phyloP scores from a whole-genome alignment of 108 stramenopile species.

The Nitzschia inconspicua region DNA sequence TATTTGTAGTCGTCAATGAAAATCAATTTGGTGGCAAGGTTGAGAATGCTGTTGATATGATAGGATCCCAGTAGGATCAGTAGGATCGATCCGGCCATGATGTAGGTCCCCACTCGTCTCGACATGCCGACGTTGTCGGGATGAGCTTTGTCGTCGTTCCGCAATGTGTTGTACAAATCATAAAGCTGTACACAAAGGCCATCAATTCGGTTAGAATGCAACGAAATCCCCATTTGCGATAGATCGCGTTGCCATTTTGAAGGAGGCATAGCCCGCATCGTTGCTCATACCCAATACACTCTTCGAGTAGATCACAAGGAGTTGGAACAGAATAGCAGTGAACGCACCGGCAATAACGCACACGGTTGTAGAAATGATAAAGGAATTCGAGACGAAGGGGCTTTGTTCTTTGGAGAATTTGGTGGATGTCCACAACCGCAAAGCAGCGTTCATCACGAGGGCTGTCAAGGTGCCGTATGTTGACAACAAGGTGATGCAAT shows the following conservation, averaged over 20 bases:
- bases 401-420: neutral
- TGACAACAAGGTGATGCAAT: too few species aligned
- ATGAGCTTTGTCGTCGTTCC: neutral
- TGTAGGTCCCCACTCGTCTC: neutral
- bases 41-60: constrained; percentile 1
- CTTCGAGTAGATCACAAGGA: constrained; percentile 22
- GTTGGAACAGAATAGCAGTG: constrained; percentile 25
- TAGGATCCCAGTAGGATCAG: constrained; percentile 1
- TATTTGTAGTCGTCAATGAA: neutral
- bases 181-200: constrained; percentile 12
- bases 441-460: constrained; percentile 23
- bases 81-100: constrained; percentile 4
- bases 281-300: constrained; percentile 15
- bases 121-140: neutral
- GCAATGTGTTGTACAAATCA: constrained; percentile 15
- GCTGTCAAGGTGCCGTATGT: constrained; percentile 25
- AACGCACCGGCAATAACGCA: constrained; percentile 22
- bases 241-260: constrained; percentile 12
- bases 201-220: constrained; percentile 12
- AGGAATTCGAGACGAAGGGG: neutral
- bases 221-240: constrained; percentile 24
- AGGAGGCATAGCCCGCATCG: constrained; percentile 22
- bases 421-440: constrained; percentile 17
- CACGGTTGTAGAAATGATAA: constrained; percentile 1
- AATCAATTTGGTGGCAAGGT: constrained; percentile 8